Evolutionary conservation across 768 basidiomycete species (phyloP), one percentile per base, ranked within the genome.

Genomic region (Scleroderma bovista): DNA sequence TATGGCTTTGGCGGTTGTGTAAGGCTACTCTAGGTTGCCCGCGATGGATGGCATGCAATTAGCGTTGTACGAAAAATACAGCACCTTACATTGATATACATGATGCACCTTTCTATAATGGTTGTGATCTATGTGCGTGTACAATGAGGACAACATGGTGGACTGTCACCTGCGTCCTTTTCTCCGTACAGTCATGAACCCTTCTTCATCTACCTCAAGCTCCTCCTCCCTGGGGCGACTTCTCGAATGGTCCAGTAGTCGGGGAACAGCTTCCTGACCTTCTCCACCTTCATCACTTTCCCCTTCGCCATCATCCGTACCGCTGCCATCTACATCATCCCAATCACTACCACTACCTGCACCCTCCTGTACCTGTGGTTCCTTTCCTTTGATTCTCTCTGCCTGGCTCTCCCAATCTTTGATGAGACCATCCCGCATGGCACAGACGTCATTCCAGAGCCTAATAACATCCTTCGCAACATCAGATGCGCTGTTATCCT

Each of bases 171-270:
- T 64, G 51, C 69, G 68, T 11, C 79, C 75, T 58, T 80, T 83
- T 22, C 72, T 73, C 57, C 78, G 78, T 2, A 98, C 90, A 45
- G 86, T 62, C 3, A 86, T 91, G 63, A 98, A 98, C 1, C 94
- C 94, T 51, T 98, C 93, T 53, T 93, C 88, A 59, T 97, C 94
- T 0, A 94, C 75, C 45, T 89, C 78, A 0, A 86, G 85, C 59
- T 86, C 84, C 11, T 71, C 83, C 15, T 74, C 69, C 46, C 67
- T 72, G 8, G 50, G 52, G 24, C 26, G 60, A 41, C 37, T 26
- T 47, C 70, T 72, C 3, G 63, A 52, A 37, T 56, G 67, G 49
- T 78, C 73, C 17, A 86, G 56, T 20, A 90, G 64, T 56, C 74
- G 74, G 3, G 87, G 88, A 1, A 67, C 76, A 36, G 74, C 78